A percentile compares a stretch with the other conserved stretches of the same genome.
Evolutionary conservation across 1,284 basidiomycete genomes (phyloP).

Genomic region (Ustilago vetiveriae): DNA sequence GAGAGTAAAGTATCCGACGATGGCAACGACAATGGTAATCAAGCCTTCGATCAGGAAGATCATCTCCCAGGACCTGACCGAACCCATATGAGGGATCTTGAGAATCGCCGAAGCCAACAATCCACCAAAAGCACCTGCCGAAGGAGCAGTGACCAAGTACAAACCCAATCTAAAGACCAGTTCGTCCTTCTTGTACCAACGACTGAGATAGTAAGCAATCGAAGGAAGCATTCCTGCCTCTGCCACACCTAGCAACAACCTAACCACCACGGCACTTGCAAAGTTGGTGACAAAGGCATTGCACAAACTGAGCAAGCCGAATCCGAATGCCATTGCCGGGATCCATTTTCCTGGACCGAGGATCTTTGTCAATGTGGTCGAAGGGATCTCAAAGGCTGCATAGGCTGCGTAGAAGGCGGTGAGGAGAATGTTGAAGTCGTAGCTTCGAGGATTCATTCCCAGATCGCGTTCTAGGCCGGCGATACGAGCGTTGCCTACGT

Average conservation of each 20-base stretch:
- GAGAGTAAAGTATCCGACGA: conserved; percentile 64
- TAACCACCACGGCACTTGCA: conserved; percentile 63
- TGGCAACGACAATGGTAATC: conserved; percentile 65
- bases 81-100: conserved; percentile 35
- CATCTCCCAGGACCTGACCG: conserved; percentile 61
- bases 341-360: conserved; percentile 67
- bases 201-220: conserved; percentile 61
- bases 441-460: conserved; percentile 45
- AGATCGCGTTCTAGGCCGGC: conserved; percentile 56
- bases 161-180: conserved; percentile 65
- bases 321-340: conserved; percentile 59
- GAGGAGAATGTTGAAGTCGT: conserved; percentile 58
- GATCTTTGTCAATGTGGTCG: conserved; percentile 73
- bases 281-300: conserved; percentile 66
- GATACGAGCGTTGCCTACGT: conserved; percentile 60
- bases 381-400: conserved; percentile 70
- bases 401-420: conserved; percentile 53
- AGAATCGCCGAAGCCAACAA: conserved; percentile 55
- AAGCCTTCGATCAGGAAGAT: conserved; percentile 68
- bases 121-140: conserved; percentile 65
- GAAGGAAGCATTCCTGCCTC: conserved; percentile 67
- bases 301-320: conserved; percentile 31
- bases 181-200: conserved; percentile 67
- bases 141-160: conserved; percentile 52
- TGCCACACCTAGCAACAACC: conserved; percentile 65